These are phyloP conservation scores for Mercurialis annua DNA, from an alignment of 345 rosid genomes.

Conservation along the genomic window DNA sequence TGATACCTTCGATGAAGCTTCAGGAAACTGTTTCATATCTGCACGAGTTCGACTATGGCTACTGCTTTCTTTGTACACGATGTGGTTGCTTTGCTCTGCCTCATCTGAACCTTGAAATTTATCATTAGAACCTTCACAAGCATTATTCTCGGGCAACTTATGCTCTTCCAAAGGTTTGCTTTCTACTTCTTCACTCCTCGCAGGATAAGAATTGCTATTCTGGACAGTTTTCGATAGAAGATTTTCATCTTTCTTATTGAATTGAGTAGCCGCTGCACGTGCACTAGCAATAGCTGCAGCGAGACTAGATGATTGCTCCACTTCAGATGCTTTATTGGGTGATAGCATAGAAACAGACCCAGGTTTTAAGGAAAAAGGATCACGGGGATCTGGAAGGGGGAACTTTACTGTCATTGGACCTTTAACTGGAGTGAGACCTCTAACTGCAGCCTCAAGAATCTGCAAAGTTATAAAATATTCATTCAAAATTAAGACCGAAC, in stretches of 20 bases:
- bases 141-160: conserved; percentile 17
- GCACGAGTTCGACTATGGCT: conserved; percentile 18
- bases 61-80: conserved; percentile 6
- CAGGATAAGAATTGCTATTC: conserved; percentile 13
- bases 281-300: conserved; percentile 82
- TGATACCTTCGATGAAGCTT: conserved; percentile 37
- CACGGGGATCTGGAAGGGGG: conserved; percentile 64
- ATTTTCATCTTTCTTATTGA: conserved; percentile 49
- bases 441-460: conserved; percentile 68
- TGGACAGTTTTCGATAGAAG: conserved; percentile 2
- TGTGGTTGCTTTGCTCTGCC: neutral
- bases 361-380: conserved; percentile 72
- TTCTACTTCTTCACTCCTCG: conserved; percentile 21
- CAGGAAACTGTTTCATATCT: conserved; percentile 22
- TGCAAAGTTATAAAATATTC: conserved; percentile 21
- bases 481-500: neutral
- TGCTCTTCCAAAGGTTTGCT: conserved; percentile 23
- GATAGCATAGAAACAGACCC: conserved; percentile 44
- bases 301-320: conserved; percentile 50
- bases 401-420: conserved; percentile 58
- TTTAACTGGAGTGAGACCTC: conserved; percentile 65
- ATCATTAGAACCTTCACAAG: conserved; percentile 20
- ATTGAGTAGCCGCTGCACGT: conserved; percentile 75
- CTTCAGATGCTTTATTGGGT: conserved; percentile 29
- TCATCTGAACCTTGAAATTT: neutral